Evolutionary conservation across 352 stramenopile species (phyloP), one percentile per base, ranked within the genome.

Genomic region (Globisporangium yorkense): DNA sequence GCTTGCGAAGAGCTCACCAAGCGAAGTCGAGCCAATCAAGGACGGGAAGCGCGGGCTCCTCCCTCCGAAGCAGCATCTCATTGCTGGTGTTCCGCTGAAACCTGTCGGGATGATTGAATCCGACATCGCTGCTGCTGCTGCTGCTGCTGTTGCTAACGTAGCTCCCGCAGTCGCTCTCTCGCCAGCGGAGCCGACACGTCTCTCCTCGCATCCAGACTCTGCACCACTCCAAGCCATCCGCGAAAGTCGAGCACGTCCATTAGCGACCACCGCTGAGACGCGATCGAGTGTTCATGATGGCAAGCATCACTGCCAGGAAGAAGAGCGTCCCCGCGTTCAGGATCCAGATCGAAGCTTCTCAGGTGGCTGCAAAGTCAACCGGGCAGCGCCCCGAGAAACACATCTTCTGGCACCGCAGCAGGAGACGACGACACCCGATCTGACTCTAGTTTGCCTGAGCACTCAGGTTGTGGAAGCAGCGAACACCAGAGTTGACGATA

Each of bases 41-140:
- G 43, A 63, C 10, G 15, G 0, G 15, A 58, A 58, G 29, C 18
- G 21, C 4, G 9, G 6, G 1, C 20, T 21, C 16, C 7, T 10
- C 5, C 41, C 12, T 18, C 33, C 47, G 20, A 55, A 29, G 27
- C 58, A 64, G 24, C 33, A 45, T 13, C 31, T 63, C 20, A 49
- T 57, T n/a, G 40, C 50, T 15, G 49, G 29, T 21, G 13, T 63
- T 9, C 9, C 50, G 16, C 46, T 63, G 27, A 57, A 48, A n/a
- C 43, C 57, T 33, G 16, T 63, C 18, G 29, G 43, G 0, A 15
- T 51, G 18, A 2, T 4, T 9, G 48, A 37, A 5, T 5, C 20
- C 27, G 35, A 57, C 6, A 54, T 15, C 20, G 43, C 5, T 16
- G 21, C 20, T 51, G 33, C 7, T 31, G 24, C 15, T n/a, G 12